Percentiles rank a stretch among this genome's conserved stretches.
phyloP scores from a whole-genome alignment of 2,329 filamentous ascomycete genomes.

The Beauveria sp. region DNA sequence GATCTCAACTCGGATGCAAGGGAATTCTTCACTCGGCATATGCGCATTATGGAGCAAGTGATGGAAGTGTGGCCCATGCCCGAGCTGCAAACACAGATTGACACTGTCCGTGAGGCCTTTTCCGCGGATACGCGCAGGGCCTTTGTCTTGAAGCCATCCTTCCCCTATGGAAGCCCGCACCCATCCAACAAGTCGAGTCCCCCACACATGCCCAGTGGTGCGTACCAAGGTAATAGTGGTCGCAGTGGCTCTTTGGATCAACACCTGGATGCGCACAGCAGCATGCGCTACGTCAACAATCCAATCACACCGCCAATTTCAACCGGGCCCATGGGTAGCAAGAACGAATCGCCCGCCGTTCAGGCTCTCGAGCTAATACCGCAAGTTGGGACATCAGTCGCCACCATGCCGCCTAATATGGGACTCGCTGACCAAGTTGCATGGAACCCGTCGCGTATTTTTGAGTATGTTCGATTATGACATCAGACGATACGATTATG shows the following conservation, averaged over 20 bases:
- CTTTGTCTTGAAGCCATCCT: conserved; percentile 81
- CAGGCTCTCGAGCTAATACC: conserved; percentile 67
- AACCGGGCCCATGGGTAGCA: conserved; percentile 61
- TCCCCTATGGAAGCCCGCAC: conserved; percentile 77
- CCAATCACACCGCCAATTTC: conserved; percentile 78
- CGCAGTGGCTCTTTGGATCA: conserved; percentile 45
- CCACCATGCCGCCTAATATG: conserved; percentile 46
- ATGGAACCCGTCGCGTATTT: conserved; percentile 84
- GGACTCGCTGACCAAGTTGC: conserved; percentile 54
- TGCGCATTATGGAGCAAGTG: conserved; percentile 85
- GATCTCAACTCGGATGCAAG: conserved; percentile 78
- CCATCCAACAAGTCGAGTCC: conserved; percentile 57
- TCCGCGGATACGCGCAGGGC: conserved; percentile 77
- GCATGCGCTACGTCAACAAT: conserved; percentile 57
- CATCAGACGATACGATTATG: neutral
- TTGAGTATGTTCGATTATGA: conserved; percentile 57
- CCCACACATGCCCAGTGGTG: conserved; percentile 41
- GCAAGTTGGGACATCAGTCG: conserved; percentile 44
- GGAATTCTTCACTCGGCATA: conserved; percentile 86
- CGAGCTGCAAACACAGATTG: conserved; percentile 83
- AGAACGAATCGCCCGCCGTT: conserved; percentile 68
- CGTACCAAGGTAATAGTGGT: conserved; percentile 40
- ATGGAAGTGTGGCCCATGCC: conserved; percentile 79
- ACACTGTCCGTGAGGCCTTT: conserved; percentile 83
- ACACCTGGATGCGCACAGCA: conserved; percentile 44